Conservation (phyloP, 83 land plant genomes). For the Picea abies region DNA sequence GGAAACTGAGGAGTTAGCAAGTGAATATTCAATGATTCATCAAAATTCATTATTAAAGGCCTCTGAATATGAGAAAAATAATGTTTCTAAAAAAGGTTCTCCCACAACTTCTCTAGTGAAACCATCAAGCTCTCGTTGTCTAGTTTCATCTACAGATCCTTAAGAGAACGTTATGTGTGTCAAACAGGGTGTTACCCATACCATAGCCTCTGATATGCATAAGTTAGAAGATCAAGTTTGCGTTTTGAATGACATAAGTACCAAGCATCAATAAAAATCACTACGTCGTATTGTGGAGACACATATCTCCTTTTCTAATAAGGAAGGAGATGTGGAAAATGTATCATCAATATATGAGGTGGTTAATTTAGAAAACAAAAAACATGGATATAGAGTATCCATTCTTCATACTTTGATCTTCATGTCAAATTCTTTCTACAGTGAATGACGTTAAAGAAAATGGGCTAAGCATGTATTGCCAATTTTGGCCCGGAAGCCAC, state of each 20-base stretch:
- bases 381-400: not conserved
- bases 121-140: not conserved
- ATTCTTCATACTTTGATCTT: not conserved
- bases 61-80: not conserved
- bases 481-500: not conserved
- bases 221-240: not conserved
- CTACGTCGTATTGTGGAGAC: not conserved
- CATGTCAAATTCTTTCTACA: slow-evolving; percentile 7
- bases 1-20: not conserved
- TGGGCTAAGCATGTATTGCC: not conserved
- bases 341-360: not conserved
- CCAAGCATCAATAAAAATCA: not conserved
- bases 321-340: not conserved
- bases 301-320: not conserved
- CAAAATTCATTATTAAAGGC: slow-evolving; percentile 2
- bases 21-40: not conserved
- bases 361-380: not conserved
- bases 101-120: not conserved
- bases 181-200: not conserved
- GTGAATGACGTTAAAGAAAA: not conserved
- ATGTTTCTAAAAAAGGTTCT: not conserved
- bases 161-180: not conserved
- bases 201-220: slow-evolving; percentile 1
- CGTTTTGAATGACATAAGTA: not conserved
- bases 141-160: not conserved